Evolutionary conservation across 2,329 filamentous ascomycete species (phyloP).

Genomic region (Aureobasidium sp.): DNA sequence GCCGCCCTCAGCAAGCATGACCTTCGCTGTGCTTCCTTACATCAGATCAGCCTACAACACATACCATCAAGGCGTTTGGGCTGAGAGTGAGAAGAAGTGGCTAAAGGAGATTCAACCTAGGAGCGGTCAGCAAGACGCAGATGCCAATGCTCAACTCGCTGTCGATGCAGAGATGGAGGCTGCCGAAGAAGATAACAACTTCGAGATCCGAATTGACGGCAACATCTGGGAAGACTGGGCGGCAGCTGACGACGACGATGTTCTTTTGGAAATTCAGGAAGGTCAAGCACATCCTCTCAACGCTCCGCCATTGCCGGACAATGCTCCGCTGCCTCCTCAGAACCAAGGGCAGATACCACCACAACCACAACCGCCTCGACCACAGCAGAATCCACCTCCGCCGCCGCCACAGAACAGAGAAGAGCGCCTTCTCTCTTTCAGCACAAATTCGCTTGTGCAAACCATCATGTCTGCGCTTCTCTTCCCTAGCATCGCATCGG

Average conservation of each 20-base stretch:
- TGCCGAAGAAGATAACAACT: constrained; percentile 25
- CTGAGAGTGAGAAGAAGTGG: constrained; percentile 53
- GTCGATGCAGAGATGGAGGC: constrained; percentile 18
- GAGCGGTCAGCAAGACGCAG: constrained; percentile 24
- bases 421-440: constrained; percentile 41
- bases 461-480: constrained; percentile 63
- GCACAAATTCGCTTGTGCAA: constrained; percentile 50
- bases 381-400: constrained; percentile 6
- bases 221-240: constrained; percentile 38
- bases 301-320: constrained; percentile 14
- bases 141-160: constrained; percentile 16
- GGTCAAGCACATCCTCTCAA: constrained; percentile 21
- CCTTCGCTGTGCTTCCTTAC: constrained; percentile 60
- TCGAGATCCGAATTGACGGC: constrained; percentile 31
- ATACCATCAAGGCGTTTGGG: constrained; percentile 54
- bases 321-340: constrained; percentile 8
- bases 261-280: background rate
- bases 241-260: constrained; percentile 31
- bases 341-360: constrained; percentile 15
- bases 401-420: constrained; percentile 28
- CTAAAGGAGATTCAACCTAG: constrained; percentile 56
- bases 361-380: background rate
- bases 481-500: constrained; percentile 73
- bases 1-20: constrained; percentile 60
- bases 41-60: constrained; percentile 57